Conservation (phyloP, 768 basidiomycete species). For the Cubamyces sp. region DNA sequence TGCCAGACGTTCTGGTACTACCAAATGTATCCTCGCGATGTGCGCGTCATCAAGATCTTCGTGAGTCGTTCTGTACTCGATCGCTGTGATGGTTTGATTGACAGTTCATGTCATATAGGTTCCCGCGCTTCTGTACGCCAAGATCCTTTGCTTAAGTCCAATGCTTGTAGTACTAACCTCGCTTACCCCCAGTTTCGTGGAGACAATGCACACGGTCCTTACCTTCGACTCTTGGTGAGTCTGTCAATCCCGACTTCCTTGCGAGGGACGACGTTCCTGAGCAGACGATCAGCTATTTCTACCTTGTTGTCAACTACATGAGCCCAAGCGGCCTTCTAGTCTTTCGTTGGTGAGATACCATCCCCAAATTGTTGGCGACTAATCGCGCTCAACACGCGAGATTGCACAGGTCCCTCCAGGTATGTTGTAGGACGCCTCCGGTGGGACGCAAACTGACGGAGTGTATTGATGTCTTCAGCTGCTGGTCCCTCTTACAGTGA, state of each 20-base stretch:
- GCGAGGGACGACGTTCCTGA: background rate
- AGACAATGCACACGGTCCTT: background rate
- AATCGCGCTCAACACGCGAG: too few relatives aligned
- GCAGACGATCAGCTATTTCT: background rate
- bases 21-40: background rate
- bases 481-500: slow-evolving; percentile 1
- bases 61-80: background rate
- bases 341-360: background rate
- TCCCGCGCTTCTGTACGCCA: background rate
- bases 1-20: slow-evolving; percentile 7
- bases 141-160: too few relatives aligned
- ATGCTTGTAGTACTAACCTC: background rate
- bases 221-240: background rate
- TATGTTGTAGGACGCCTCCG: background rate
- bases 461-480: background rate
- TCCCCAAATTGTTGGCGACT: background rate
- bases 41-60: background rate
- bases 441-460: background rate
- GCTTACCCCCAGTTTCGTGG: background rate
- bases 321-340: background rate
- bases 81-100: background rate
- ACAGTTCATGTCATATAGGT: background rate
- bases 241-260: background rate
- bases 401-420: background rate
- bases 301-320: background rate